Evolutionary conservation across 2,329 filamentous ascomycete genomes (phyloP).

Genomic region (Didymellaceae sp.): DNA sequence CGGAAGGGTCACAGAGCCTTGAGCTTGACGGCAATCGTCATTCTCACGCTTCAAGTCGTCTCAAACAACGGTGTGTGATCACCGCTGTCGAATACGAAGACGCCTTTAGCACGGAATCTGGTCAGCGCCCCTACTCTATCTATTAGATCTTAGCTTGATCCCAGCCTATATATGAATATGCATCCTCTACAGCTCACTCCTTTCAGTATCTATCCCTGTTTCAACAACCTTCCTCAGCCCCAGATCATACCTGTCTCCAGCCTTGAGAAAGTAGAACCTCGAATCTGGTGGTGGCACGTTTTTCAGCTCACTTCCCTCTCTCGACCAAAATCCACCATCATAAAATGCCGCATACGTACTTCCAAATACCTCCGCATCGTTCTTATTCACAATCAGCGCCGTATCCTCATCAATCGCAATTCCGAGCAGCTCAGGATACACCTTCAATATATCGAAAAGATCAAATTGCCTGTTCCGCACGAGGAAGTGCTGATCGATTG

Average conservation of each 20-base stretch:
- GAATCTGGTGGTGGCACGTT: conserved; percentile 19
- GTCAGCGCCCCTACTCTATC: too few species aligned
- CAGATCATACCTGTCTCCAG: conserved; percentile 31
- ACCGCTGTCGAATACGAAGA: too few species aligned
- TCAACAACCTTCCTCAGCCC: conserved; percentile 22
- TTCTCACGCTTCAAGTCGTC: too few species aligned
- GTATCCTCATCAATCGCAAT: conserved; percentile 38
- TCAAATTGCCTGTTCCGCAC: conserved; percentile 37
- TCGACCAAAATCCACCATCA: conserved; percentile 35
- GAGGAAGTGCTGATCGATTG: conserved; percentile 36
- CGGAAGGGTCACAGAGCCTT: conserved; percentile 20
- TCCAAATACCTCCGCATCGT: conserved; percentile 33
- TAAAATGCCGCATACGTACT: conserved; percentile 36
- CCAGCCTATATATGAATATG: background rate
- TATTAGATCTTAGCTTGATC: too few species aligned
- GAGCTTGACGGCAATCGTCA: background rate
- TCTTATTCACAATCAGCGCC: conserved; percentile 29
- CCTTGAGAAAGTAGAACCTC: conserved; percentile 33
- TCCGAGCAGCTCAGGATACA: conserved; percentile 28
- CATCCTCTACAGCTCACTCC: conserved; percentile 9
- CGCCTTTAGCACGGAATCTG: too few species aligned
- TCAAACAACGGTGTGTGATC: too few species aligned
- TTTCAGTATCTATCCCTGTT: background rate
- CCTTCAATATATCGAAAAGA: conserved; percentile 31
- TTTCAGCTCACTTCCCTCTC: conserved; percentile 29